These are phyloP conservation scores for Hansenula lynferdii DNA, from an alignment of 1,139 yeast genomes.

Conservation along the genomic window DNA sequence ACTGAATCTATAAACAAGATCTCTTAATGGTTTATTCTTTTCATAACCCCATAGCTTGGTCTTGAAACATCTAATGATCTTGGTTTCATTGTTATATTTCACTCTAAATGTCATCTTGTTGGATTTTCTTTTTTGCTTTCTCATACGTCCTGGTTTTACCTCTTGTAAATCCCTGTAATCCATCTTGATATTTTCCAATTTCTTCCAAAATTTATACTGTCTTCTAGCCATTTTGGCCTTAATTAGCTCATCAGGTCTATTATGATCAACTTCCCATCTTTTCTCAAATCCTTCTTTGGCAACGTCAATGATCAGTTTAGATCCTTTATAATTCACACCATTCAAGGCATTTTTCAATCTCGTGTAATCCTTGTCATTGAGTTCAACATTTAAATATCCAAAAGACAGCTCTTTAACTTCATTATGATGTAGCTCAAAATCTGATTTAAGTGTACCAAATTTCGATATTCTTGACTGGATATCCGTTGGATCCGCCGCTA, in stretches of 20 bases:
- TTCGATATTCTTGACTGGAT: constrained; percentile 43
- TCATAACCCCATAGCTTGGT: constrained; percentile 90
- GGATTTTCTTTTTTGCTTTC: constrained; percentile 48
- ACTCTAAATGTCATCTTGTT: constrained; percentile 63
- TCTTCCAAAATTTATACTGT: constrained; percentile 34
- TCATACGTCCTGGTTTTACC: constrained; percentile 57
- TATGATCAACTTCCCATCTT: constrained; percentile 38
- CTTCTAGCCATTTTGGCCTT: constrained; percentile 26
- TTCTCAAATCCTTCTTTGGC: constrained; percentile 42
- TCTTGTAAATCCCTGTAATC: constrained; percentile 38
- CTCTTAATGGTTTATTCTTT: constrained; percentile 54
- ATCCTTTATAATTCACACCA: constrained; percentile 74
- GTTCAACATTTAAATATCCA: constrained; percentile 60
- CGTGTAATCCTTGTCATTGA: constrained; percentile 39
- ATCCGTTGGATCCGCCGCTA: constrained; percentile 39
- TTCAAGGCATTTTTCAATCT: constrained; percentile 54
- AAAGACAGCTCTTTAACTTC: constrained; percentile 30
- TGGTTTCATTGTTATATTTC: constrained; percentile 54
- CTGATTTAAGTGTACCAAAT: constrained; percentile 42
- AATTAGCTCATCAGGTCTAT: constrained; percentile 25
- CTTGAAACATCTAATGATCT: constrained; percentile 55
- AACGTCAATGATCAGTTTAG: constrained; percentile 48
- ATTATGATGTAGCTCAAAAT: constrained; percentile 46
- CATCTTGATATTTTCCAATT: constrained; percentile 38
- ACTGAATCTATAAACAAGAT: constrained; percentile 55